Base-by-base conservation (phyloP, 129 eudicot species). In the Solidago caesia region DNA sequence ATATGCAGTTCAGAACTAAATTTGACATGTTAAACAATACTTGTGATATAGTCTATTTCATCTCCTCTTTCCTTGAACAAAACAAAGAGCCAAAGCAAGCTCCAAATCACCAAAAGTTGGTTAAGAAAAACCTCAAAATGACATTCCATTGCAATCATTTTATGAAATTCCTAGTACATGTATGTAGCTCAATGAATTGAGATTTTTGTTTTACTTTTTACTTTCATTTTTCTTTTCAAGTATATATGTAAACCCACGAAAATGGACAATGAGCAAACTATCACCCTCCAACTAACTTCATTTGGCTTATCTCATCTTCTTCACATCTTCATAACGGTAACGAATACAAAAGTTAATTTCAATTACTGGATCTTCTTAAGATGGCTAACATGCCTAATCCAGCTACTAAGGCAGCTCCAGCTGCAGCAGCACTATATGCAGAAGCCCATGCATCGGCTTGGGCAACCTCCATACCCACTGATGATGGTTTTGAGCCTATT, bases 371-470 rank as follows among this genome's bases (percentile, higher is more conserved):
- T 83, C 96, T 89, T 78, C 89, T 85, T 80, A 94, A 79, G 81
- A 82, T 85, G 49, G 98, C 93, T 71, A 88, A 71, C n/a, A 94
- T 85, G 5, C 98, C 89, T 83, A 94, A 68, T n/a, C 98, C 97
- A 48, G 98, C 96, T 44, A 87, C 93, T 70, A 94, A 79, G 10
- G 93, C 96, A 72, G 98, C 97, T 74, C 98, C 97, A 7, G 96
- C 98, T 43, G 96, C 98, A 33, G 81, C 97, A n/a, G 87, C 83
- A 60, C 92, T 88, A 70, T 95, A 95, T 45, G 97, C 96, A 48
- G 97, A 85, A 53, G 96, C 94, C 99, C 97, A 95, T 13, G 99
- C 89, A 85, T 94, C 96, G 41, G 86, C 72, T 29, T 89, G 90
- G 55, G 71, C 87, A 72, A 85, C 91, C 79, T 75, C 44, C 60